phyloP scores from a whole-genome alignment of 208 protist genomes.

The Trichomonas gallinae region DNA sequence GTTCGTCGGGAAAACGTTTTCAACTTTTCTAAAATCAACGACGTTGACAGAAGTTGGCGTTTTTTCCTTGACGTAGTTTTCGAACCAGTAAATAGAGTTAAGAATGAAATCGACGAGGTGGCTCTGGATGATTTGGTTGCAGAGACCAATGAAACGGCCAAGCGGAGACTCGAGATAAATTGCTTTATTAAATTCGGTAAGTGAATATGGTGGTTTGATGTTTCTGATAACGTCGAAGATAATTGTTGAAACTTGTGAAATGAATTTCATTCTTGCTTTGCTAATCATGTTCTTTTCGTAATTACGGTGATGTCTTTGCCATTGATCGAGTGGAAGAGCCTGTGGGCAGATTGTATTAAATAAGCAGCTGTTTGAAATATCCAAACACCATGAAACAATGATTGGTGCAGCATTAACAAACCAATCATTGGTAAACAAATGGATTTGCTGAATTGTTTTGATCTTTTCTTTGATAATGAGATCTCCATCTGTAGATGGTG shows the following conservation, averaged over 20 bases:
- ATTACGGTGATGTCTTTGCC: background rate
- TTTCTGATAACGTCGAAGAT: constrained; percentile 12
- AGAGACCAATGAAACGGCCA: background rate
- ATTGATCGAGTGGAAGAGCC: background rate
- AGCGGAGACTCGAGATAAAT: constrained; percentile 7
- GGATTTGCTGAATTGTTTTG: background rate
- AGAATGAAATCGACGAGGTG: background rate
- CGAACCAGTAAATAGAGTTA: background rate
- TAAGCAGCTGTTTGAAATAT: background rate
- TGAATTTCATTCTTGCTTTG: constrained; percentile 4
- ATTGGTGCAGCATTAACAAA: constrained; percentile 8
- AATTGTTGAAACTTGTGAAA: constrained; percentile 15
- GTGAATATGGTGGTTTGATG: background rate
- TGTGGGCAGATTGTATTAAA: constrained; percentile 15
- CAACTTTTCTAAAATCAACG: background rate
- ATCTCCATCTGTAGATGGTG: background rate
- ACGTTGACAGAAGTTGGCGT: background rate
- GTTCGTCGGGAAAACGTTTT: background rate
- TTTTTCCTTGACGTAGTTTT: background rate
- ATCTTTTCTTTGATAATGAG: background rate
- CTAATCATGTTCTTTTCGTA: constrained; percentile 8
- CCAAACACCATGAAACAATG: constrained; percentile 14
- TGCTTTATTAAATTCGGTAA: constrained; percentile 11
- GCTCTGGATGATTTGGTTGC: constrained; percentile 12
- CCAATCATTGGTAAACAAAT: constrained; percentile 9